These are phyloP conservation scores for Vanrija sp. DNA, from an alignment of 1,284 basidiomycete species.

Conservation along the genomic window DNA sequence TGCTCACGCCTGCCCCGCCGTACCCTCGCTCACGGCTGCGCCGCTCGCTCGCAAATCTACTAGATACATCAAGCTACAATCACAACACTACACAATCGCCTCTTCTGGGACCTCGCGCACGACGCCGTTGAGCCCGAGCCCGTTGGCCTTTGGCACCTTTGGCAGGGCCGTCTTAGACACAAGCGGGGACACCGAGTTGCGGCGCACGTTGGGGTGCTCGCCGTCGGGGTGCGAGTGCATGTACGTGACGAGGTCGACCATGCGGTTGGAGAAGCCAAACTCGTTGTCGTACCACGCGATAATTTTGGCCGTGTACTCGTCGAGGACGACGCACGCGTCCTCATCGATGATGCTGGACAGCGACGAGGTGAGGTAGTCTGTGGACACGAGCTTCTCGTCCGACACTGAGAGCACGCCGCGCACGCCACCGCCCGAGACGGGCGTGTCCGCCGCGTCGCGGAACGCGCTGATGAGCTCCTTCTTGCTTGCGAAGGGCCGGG, in stretches of 20 bases:
- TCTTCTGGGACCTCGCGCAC: too few species aligned
- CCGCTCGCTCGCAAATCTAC: too few species aligned
- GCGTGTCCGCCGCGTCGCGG: slow-evolving; percentile 32
- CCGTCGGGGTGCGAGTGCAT: slow-evolving; percentile 7
- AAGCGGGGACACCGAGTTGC: too few species aligned
- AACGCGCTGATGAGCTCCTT: slow-evolving; percentile 46
- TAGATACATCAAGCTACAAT: too few species aligned
- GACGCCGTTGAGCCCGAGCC: too few species aligned
- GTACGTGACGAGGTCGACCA: slow-evolving; percentile 19
- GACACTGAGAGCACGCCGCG: slow-evolving; percentile 42
- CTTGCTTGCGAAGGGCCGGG: slow-evolving; percentile 36
- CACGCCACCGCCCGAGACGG: slow-evolving; percentile 20
- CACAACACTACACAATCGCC: too few species aligned
- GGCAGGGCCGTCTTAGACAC: too few species aligned
- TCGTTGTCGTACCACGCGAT: slow-evolving; percentile 51
- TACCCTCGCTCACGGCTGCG: too few species aligned
- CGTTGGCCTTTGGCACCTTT: too few species aligned
- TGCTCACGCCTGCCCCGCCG: too few species aligned
- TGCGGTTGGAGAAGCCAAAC: slow-evolving; percentile 31
- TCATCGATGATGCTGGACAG: slow-evolving; percentile 45
- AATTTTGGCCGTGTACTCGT: slow-evolving; percentile 42
- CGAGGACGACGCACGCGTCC: slow-evolving; percentile 43
- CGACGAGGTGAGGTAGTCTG: slow-evolving; percentile 44
- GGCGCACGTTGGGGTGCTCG: too few species aligned
- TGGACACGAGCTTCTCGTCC: slow-evolving; percentile 50